Base-by-base conservation (phyloP, 805 yeast species). In the Maudiozyma turicensis region DNA sequence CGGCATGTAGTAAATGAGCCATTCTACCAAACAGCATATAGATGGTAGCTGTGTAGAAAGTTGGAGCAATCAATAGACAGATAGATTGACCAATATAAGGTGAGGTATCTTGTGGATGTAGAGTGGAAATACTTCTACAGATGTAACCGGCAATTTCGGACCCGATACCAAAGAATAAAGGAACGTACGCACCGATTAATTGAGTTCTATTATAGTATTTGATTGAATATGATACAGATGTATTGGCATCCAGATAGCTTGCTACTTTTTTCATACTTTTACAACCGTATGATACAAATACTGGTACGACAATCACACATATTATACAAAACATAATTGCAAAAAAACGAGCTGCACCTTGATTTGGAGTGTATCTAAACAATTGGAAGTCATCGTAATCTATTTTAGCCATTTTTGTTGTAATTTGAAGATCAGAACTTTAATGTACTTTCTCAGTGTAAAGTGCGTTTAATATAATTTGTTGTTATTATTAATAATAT, bases 1-100 rank as follows among this genome's bases (percentile, higher is more conserved):
- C 54, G 37, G 59, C 58, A 11, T 49, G 50, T 46, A 63, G 35
- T 9, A 48, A 44, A 32, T 34, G 47, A 8, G 61, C 48, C 33
- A 66, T 41, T 45, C 60, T 50, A 11, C 65, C 68, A 43, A 66
- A 61, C 3, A 57, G 11, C 66, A 65, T 63, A 46, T 67, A 66
- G 29, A 66, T 58, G 1, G 67, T 48, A 5, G 68, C 70, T 8
- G 68, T 64, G 40, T 58, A 56, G 10, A 66, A 54, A 2, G 68
- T 58, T 5, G 71, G 70, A 1, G 69, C 68, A 14, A 66, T 52
- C 39, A 65, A 55, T 42, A 66, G 41, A 6, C 60, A 52, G 15
- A 63, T 47, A 0, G 59, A 42, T 47, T 66, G 67, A 7, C 60
- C 50, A 41, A 60, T 48, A 50, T 55, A 66, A 0, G 66, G 60